Evolutionary conservation across 345 rosid species (phyloP).

Genomic region (Pelargonium nanum): DNA sequence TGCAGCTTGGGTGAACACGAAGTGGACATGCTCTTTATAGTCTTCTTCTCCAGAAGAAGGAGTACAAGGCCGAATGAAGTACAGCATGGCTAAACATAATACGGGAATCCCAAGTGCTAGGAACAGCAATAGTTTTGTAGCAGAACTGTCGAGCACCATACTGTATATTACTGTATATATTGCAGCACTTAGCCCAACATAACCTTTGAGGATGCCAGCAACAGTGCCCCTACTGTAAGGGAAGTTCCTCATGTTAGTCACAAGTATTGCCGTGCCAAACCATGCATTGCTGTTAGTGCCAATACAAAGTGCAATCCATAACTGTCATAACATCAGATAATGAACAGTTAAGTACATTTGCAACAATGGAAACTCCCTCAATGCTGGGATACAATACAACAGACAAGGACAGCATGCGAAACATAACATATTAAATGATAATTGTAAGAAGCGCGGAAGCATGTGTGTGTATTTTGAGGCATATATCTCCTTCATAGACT

Average conservation of each 20-base stretch:
- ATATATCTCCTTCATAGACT: not conserved
- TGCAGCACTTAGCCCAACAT: constrained; percentile 69
- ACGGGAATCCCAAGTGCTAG: constrained; percentile 70
- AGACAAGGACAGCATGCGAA: not conserved
- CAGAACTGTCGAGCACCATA: constrained; percentile 43
- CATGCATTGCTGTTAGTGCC: constrained; percentile 78
- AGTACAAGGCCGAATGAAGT: constrained; percentile 64
- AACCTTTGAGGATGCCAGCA: constrained; percentile 81
- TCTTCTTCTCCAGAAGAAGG: constrained; percentile 93
- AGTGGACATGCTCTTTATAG: constrained; percentile 66
- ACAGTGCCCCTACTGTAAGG: constrained; percentile 76
- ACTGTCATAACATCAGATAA: constrained; percentile 32
- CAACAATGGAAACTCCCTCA: not conserved
- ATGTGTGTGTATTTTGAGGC: no score
- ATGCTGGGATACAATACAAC: not conserved
- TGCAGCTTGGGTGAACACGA: constrained; percentile 51
- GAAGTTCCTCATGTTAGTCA: constrained; percentile 91
- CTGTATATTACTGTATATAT: constrained; percentile 67
- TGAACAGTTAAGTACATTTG: not conserved
- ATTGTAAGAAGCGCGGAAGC: not conserved
- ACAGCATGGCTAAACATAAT: constrained; percentile 55
- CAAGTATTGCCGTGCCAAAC: constrained; percentile 80
- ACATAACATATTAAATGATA: no score
- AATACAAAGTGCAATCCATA: constrained; percentile 62
- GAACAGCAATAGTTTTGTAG: constrained; percentile 50